Conservation (phyloP, 495 filamentous ascomycete species). For the Penicillium verhagenii region DNA sequence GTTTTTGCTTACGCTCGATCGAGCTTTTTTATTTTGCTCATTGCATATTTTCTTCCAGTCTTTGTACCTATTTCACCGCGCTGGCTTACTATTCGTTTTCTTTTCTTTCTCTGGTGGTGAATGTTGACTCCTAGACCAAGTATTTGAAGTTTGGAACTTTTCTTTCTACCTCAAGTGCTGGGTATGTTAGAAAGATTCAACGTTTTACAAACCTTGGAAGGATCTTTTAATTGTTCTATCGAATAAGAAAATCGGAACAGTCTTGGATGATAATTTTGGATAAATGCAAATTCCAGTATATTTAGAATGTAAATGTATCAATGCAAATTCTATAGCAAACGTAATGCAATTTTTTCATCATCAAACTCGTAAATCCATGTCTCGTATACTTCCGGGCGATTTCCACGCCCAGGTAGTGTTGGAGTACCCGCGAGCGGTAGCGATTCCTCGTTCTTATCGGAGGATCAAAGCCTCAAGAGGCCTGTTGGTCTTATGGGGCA, state of each 20-base stretch:
- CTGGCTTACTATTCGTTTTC: not conserved
- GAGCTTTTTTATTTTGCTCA: not conserved
- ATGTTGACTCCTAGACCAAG: no score
- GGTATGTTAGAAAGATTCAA: no score
- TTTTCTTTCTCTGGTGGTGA: not conserved
- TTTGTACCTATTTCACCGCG: not conserved
- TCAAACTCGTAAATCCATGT: slow-evolving; percentile 3
- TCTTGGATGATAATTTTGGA: no score
- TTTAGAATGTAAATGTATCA: not conserved
- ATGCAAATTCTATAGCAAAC: slow-evolving; percentile 1
- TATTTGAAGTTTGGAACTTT: no score
- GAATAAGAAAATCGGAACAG: no score
- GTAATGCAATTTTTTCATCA: not conserved
- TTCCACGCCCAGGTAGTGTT: no score
- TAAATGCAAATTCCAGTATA: not conserved
- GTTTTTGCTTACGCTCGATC: not conserved
- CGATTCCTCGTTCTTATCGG: no score
- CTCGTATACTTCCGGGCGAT: not conserved
- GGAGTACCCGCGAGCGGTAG: no score
- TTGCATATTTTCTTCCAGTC: not conserved
- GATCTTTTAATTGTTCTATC: no score
- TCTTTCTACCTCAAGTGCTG: no score
- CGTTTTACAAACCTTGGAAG: no score
- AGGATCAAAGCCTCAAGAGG: not conserved
- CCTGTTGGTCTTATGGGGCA: not conserved